Evolutionary conservation across 257 asterid species (phyloP), one percentile per base, ranked within the genome.

Genomic region (Plectranthus barbatus): DNA sequence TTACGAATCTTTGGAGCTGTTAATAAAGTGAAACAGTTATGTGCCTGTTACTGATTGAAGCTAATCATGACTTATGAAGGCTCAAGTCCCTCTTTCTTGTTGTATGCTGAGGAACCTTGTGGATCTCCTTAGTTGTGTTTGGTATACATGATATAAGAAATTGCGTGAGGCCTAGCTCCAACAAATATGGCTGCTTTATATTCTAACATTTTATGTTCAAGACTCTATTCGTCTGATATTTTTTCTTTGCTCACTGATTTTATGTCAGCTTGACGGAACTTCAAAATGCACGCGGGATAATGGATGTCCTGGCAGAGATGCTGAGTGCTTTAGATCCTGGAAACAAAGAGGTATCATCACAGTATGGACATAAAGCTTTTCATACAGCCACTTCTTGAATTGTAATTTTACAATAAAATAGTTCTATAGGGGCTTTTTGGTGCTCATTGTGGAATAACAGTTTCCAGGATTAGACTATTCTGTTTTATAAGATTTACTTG

Each of bases 281-380:
- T 76, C 96, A 92, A 72, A 92, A 86, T 83, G 99, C 97, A 34
- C 97, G 91, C 19, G 99, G 97, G 52, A 84, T 93, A 77, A 84
- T 93, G 97, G 96, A 93, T 78, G 97, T 93, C 69, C 97, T 93
- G 72, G 70, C 95, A 23, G 99, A 93, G 85, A 93, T 93, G 99
- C 80, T 93, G 72, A 90, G 56, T 85, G 99, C 97, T 52, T 67
- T 93, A 39, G 97, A 93, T 81, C 96, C 99, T 24, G 74, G 62
- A 61, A 93, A 93, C 77, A 87, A 90, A 81, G 96, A 87, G 96
- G 99, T 93, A 84, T 11, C 55, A 12, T 65, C 44, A 20, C 41
- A 29, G 68, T 57, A 11, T 44, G 46, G 48, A 64, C 66, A 14
- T 48, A 41, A 52, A 57, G 7, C 19, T 64, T 45, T 44, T 15